Conservation (phyloP, 495 filamentous ascomycete species). For the Penicillium malachiteum region DNA sequence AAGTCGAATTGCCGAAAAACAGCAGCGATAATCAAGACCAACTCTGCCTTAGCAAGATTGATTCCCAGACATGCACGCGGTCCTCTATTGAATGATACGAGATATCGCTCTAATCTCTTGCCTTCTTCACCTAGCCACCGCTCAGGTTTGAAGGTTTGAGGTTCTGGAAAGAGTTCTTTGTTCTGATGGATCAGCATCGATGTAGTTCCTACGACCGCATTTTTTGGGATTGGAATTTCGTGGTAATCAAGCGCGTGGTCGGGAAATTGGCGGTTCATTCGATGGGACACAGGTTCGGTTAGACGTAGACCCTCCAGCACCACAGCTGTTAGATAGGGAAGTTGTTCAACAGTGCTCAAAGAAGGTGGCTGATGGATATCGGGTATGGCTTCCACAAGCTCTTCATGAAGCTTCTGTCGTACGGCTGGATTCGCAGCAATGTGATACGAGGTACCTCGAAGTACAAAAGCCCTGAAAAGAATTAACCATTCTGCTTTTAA, state of each 20-base stretch:
- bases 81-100: neutral
- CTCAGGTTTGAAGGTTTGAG: neutral
- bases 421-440: neutral
- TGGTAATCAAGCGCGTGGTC: neutral
- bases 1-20: neutral
- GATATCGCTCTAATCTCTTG: neutral
- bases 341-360: neutral
- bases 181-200: neutral
- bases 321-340: slow-evolving; percentile 1
- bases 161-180: neutral
- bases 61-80: neutral
- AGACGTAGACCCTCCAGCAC: neutral
- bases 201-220: neutral
- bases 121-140: neutral
- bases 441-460: neutral
- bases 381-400: neutral
- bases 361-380: neutral
- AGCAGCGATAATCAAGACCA: neutral
- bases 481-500: no score
- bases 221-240: neutral
- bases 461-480: neutral
- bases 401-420: neutral
- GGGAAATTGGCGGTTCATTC: neutral
- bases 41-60: neutral
- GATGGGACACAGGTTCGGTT: neutral